Evolutionary conservation across 352 stramenopile species (phyloP).

Genomic region (Phytophthora rubi): DNA sequence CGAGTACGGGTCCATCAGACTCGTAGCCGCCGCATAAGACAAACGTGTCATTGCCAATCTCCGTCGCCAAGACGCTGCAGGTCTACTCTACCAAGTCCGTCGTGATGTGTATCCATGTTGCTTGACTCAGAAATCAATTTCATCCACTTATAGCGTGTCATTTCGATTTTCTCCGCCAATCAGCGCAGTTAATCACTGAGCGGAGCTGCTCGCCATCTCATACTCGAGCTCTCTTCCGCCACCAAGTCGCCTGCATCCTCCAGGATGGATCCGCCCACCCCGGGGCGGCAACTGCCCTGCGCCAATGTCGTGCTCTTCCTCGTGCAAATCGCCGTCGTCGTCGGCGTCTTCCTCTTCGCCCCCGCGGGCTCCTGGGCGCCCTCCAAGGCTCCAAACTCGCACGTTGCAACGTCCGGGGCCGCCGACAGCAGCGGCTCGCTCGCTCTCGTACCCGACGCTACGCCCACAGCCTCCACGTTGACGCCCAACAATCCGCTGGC

Average conservation of each 20-base stretch:
- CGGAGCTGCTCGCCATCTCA: conserved; percentile 10
- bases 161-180: conserved; percentile 28
- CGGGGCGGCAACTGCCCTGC: conserved; percentile 30
- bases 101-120: conserved; percentile 19
- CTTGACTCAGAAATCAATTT: conserved; percentile 35
- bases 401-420: conserved; percentile 16
- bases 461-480: conserved; percentile 33
- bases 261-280: conserved; percentile 30
- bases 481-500: conserved; percentile 45
- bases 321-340: conserved; percentile 32
- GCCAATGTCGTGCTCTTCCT: conserved; percentile 45
- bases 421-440: conserved; percentile 35
- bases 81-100: not conserved
- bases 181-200: conserved; percentile 9
- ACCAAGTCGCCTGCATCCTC: conserved; percentile 2
- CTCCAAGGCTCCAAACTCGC: not conserved
- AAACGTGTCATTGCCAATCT: no score
- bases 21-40: conserved; percentile 25
- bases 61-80: not conserved
- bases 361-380: conserved; percentile 42
- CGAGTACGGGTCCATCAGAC: conserved; percentile 40
- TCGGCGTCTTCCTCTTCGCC: conserved; percentile 38
- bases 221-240: conserved; percentile 6
- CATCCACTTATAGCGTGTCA: conserved; percentile 12
- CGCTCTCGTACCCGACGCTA: conserved; percentile 3